Evolutionary conservation across 2,329 filamentous ascomycete genomes (phyloP), one percentile per base, ranked within the genome.

Genomic region (Hawksworthiomyces lignivorus): DNA sequence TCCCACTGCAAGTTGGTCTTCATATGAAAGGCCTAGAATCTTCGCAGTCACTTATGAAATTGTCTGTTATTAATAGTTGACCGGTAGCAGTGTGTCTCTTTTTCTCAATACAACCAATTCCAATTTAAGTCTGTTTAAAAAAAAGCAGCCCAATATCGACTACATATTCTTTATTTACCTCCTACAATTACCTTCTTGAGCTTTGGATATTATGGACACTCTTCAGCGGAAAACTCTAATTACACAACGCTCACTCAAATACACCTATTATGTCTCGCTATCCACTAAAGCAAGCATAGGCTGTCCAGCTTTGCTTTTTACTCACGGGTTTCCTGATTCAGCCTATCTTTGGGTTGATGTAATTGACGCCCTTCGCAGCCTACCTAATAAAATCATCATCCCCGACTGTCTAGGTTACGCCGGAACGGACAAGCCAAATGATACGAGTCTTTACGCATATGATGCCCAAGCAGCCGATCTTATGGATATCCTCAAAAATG

Each of bases 261-360:
- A 69, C 52, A 59, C 57, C 11, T 69, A 68, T 53, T 67, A 68
- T 39, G 50, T 51, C 7, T 53, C 53, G 1, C 47, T 52, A 12
- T 44, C 22, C 2, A 24, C 20, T 7, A 28, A 27, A 10, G 45
- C 14, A 20, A 15, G 14, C 4, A 12, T 26, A 4, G 7, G n/a
- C 4, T 27, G 52, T 38, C 55, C 58, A 4, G 59, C 62, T 2
- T 52, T 68, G 30, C 45, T 69, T 11, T 58, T 71, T 19, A 53
- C 65, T 15, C 72, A 75, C 54, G 72, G 72, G 44, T 75, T 65
- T 50, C 71, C 72, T 5, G 68, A 72, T 47, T 54, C 59, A 29
- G 65, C 68, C 0, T 54, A 56, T 3, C 55, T 71, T 20, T 75
- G 68, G 69, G 51, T 58, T 10, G 57, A 61, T 22, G 52, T 70